Base-by-base conservation (phyloP, 164 flowering plant genomes). In the Liquidambar formosana region DNA sequence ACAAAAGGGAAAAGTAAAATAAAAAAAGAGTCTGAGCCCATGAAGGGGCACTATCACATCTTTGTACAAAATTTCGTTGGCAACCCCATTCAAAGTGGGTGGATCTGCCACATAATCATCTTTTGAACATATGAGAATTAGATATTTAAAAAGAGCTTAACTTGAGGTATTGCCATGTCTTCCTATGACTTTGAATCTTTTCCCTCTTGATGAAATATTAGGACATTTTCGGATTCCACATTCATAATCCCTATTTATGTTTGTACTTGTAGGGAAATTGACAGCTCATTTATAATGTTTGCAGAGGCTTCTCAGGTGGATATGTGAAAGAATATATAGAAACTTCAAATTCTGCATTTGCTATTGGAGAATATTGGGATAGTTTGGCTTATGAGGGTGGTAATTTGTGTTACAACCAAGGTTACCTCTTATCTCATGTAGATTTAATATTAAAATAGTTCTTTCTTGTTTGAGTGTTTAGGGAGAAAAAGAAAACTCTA, bases 351-450 rank as follows among this genome's bases (percentile, higher is more conserved):
- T 88, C 91, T 65, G 84, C 82, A 60, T 87, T 84, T 80, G 83
- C 91, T 16, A 81, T 87, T 61, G 91, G 88, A 60, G 91, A 87
- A 79, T 83, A 87, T 58, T 87, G 91, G 91, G 91, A 87, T 67
- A 81, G 85, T 65, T 76, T 87, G 67, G 75, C 79, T 58, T 87
- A 84, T 76, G 87, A 83, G 76, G 81, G 85, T 54, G 88, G 89
- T 57, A 77, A 82, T 66, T 65, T 86, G 68, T 82, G 83, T 64
- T 86, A 86, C 74, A 86, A 86, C 65, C 89, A 86, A 83, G 89
- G 89, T 85, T 75, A 53, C 44, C 45, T 10, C 53, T 61, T 51
- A 14, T n/a, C n/a, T n/a, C 18, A 26, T 15, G 28, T 15, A 11
- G 21, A 1, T 22, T 23, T 22, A 12, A 21, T 8, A 13, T 14